Percentiles rank a stretch among this genome's conserved stretches.
Evolutionary conservation across 257 asterid genomes (phyloP).

Genomic region (Penstemon davidsonii): DNA sequence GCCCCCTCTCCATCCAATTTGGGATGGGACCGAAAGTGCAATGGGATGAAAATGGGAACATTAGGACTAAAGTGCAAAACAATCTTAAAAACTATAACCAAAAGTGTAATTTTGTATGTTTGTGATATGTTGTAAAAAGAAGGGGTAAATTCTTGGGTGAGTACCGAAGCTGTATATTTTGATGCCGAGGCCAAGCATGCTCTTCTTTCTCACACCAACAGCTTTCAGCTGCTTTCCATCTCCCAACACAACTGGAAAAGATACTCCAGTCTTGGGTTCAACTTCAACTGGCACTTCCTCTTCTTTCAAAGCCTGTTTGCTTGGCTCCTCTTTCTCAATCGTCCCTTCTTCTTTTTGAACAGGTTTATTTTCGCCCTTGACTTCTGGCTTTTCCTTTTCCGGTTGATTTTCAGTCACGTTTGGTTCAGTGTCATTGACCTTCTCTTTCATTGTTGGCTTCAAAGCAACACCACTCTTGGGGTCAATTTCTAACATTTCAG

Average conservation of each 20-base stretch:
- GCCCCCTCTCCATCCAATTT: no score
- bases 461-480: conserved; percentile 41
- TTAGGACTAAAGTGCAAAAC: no score
- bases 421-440: neutral
- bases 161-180: conserved; percentile 69
- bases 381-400: conserved; percentile 34
- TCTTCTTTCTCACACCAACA: conserved; percentile 74
- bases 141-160: neutral
- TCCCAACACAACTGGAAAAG: conserved; percentile 56
- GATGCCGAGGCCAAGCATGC: conserved; percentile 71
- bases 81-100: no score
- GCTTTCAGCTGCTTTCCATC: conserved; percentile 60
- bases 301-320: conserved; percentile 23
- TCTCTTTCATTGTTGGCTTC: conserved; percentile 30
- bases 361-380: conserved; percentile 18
- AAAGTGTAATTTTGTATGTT: no score
- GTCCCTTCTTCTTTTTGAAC: conserved; percentile 30
- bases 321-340: conserved; percentile 25
- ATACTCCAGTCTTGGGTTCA: conserved; percentile 62
- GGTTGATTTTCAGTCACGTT: conserved; percentile 12
- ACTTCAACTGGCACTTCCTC: conserved; percentile 54
- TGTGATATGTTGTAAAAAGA: conserved; percentile 10
- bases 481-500: conserved; percentile 47
- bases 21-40: no score
- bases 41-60: no score